Evolutionary conservation across 148 eudicot genomes (phyloP), one percentile per base, ranked within the genome.

Genomic region (Linanthus parryae): DNA sequence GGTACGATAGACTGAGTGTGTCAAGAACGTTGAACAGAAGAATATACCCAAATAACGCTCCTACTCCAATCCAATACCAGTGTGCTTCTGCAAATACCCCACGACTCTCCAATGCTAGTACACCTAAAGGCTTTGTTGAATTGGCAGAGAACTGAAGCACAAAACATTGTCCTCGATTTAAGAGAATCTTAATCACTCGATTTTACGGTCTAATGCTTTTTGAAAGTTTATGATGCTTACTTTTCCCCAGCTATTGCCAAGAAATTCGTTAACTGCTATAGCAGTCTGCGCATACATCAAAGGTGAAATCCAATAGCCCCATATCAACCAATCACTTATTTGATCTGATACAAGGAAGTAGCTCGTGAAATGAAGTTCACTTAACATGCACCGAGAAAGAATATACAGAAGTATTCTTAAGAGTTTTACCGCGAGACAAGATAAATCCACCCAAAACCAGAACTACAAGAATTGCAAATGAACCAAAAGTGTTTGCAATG

Each of bases 271-370:
- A 35, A 72, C 85, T 11, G 64, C 42, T 11, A 80, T 58, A 12
- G 81, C 81, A 60, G 66, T 80, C 36, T 80, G 70, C 17, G 57
- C 72, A 54, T 80, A 80, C 66, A 36, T 69, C 56, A 80, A 14
- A 8, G 85, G 81, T 44, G 85, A 80, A 22, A 56, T 40, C 75
- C 73, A 72, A 48, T 75, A 72, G 31, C 75, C 81, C 81, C 81
- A 75, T 57, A 56, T 59, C 85, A 80, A 80, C 81, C 78, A 80
- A 21, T 63, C 61, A 39, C 61, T 70, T 51, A 69, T 49, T 39
- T 57, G 63, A 31, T 65, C 85, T 72, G 61, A n/a, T 20, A 1
- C 38, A 19, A 29, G 5, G 10, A 49, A 49, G 6, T 4, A 24
- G 11, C 35, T 37, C 14, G 20, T 19, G 30, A 0, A 28, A 24